Conservation (phyloP, 2,329 filamentous ascomycete species). For the Xylariaceae sp. region DNA sequence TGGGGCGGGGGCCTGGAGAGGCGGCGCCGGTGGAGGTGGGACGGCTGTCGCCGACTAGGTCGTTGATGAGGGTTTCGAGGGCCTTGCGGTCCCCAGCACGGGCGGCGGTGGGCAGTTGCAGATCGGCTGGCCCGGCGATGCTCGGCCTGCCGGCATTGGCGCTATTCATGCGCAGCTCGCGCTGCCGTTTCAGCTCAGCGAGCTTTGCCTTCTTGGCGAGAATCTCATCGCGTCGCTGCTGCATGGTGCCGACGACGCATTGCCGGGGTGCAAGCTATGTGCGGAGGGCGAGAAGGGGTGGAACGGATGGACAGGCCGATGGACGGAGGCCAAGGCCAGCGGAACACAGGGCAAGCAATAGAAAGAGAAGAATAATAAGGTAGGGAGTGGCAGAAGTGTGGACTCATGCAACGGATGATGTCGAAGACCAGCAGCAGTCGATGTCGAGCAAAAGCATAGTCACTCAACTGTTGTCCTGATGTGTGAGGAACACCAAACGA, state of each 20-base stretch:
- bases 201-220: slow-evolving; percentile 95
- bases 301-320: background rate
- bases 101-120: slow-evolving; percentile 66
- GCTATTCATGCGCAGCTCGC: slow-evolving; percentile 77
- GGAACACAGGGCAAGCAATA: no score
- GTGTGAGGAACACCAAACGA: no score
- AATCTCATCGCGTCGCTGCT: slow-evolving; percentile 92
- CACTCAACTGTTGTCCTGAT: no score
- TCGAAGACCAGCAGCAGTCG: no score
- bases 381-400: no score
- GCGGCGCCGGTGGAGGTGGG: slow-evolving; percentile 62
- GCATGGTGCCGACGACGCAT: slow-evolving; percentile 54
- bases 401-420: no score
- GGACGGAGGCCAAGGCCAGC: background rate
- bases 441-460: no score
- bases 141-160: slow-evolving; percentile 66
- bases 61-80: slow-evolving; percentile 82
- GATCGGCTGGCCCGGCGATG: slow-evolving; percentile 64
- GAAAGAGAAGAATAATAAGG: no score
- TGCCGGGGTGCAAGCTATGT: slow-evolving; percentile 21
- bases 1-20: slow-evolving; percentile 65
- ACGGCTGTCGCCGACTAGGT: slow-evolving; percentile 74
- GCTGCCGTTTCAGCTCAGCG: slow-evolving; percentile 88
- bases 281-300: no score
- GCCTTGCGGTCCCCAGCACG: slow-evolving; percentile 67